These are phyloP conservation scores for Omphalotus guepiniiformis DNA, from an alignment of 768 basidiomycete species.

Conservation along the genomic window DNA sequence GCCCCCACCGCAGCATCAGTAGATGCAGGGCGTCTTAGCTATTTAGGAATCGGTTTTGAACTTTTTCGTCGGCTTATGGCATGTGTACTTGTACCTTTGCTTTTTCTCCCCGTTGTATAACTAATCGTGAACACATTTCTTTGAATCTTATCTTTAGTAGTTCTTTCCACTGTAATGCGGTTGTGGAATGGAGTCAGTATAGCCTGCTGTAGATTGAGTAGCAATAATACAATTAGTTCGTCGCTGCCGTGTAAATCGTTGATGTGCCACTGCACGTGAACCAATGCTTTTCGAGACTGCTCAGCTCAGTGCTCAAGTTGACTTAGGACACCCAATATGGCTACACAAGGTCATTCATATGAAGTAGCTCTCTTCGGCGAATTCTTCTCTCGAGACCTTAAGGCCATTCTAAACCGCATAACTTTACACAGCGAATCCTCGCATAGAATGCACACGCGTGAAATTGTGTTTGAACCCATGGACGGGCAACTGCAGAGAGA, in stretches of 20 bases:
- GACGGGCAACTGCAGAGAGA: slow-evolving; percentile 64
- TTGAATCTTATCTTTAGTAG: background rate
- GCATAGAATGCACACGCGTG: slow-evolving; percentile 65
- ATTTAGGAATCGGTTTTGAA: background rate
- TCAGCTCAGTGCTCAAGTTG: background rate
- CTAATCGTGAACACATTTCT: background rate
- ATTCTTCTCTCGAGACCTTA: slow-evolving; percentile 73
- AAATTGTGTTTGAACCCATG: slow-evolving; percentile 78
- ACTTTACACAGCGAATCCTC: slow-evolving; percentile 80
- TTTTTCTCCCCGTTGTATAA: background rate
- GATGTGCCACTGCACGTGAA: too few species aligned
- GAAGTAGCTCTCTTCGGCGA: slow-evolving; percentile 83
- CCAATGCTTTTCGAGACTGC: too few species aligned
- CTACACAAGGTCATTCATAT: slow-evolving; percentile 50
- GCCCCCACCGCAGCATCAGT: slow-evolving; percentile 1
- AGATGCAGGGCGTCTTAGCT: background rate
- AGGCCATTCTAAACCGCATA: slow-evolving; percentile 73
- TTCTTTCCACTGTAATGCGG: background rate
- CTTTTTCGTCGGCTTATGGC: background rate
- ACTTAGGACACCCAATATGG: slow-evolving; percentile 31
- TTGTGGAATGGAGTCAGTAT: background rate
- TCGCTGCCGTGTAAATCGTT: slow-evolving; percentile 9
- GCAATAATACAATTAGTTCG: background rate
- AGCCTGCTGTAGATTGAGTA: background rate
- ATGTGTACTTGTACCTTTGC: background rate